Evolutionary conservation across 208 protist species (phyloP).

Genomic region (Acanthamoeba royreba): DNA sequence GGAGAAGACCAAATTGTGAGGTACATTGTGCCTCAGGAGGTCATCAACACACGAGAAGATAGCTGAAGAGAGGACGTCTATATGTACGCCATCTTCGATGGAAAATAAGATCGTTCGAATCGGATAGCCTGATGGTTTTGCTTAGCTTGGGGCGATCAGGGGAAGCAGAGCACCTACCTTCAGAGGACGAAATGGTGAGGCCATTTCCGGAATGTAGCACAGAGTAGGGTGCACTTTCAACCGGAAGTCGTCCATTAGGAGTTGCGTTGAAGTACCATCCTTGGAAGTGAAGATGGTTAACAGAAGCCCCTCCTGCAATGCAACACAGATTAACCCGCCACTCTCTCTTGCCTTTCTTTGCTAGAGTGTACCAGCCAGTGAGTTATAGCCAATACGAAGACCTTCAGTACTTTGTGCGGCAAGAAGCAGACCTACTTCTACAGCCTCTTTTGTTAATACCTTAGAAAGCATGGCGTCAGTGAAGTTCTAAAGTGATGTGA

Average conservation of each 20-base stretch:
- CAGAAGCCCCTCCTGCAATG: background rate
- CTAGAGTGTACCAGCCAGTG: background rate
- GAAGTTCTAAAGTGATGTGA: background rate
- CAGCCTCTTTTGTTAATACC: background rate
- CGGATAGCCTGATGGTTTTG: background rate
- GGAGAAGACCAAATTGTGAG: background rate
- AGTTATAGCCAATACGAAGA: background rate
- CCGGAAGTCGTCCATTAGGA: background rate
- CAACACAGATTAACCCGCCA: background rate
- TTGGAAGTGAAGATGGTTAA: slow-evolving; percentile 37
- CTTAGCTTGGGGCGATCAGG: background rate
- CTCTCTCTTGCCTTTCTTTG: background rate
- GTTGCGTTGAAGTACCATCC: slow-evolving; percentile 5
- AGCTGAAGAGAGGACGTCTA: background rate
- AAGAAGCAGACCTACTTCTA: background rate
- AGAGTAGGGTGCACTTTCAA: background rate
- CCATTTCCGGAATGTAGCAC: background rate
- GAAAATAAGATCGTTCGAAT: background rate
- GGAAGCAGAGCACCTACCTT: background rate
- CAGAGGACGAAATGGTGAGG: background rate
- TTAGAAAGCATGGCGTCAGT: background rate
- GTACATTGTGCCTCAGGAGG: background rate
- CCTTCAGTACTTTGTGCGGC: background rate
- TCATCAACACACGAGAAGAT: background rate
- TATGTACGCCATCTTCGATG: background rate